These are phyloP conservation scores for Coemansia sp. DNA, from an alignment of 192 early-diverging fungal species.

Conservation along the genomic window DNA sequence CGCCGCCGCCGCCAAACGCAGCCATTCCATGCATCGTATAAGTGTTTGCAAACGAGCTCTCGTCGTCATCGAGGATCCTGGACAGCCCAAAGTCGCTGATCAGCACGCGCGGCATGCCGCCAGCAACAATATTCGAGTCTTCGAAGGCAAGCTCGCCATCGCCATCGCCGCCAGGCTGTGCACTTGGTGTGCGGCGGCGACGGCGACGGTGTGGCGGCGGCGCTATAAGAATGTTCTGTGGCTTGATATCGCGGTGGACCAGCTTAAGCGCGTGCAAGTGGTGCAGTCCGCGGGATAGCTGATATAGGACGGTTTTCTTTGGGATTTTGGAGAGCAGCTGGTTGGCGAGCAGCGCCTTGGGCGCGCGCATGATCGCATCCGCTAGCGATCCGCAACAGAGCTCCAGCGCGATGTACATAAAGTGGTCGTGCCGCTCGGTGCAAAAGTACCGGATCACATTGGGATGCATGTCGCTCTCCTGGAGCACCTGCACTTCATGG, in stretches of 20 bases:
- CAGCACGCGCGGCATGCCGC: conserved; percentile 66
- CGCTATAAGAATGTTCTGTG: conserved; percentile 89
- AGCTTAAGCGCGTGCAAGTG: conserved; percentile 94
- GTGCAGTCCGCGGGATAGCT: conserved; percentile 84
- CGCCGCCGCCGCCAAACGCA: conserved; percentile 10
- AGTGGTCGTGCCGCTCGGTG: conserved; percentile 84
- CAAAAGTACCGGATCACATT: conserved; percentile 96
- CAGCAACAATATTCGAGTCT: conserved; percentile 31
- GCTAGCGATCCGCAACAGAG: conserved; percentile 86
- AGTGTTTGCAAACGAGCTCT: conserved; percentile 95
- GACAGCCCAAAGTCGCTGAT: conserved; percentile 98
- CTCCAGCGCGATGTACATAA: conserved; percentile 98
- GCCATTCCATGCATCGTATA: conserved; percentile 59
- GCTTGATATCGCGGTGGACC: conserved; percentile 98
- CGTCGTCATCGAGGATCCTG: conserved; percentile 90
- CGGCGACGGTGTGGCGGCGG: conserved; percentile 58
- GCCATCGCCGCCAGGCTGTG: background rate
- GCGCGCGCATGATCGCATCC: conserved; percentile 78
- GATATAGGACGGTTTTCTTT: conserved; percentile 69
- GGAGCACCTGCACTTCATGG: conserved; percentile 90
- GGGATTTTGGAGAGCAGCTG: conserved; percentile 58
- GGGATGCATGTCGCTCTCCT: conserved; percentile 93
- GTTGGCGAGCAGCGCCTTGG: conserved; percentile 31
- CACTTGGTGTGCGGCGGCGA: conserved; percentile 7
- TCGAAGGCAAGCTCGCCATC: conserved; percentile 17